A percentile compares a stretch with the other conserved stretches of the same genome.
Conservation (phyloP, 306 rosid genomes). For the Carpinus fangiana region DNA sequence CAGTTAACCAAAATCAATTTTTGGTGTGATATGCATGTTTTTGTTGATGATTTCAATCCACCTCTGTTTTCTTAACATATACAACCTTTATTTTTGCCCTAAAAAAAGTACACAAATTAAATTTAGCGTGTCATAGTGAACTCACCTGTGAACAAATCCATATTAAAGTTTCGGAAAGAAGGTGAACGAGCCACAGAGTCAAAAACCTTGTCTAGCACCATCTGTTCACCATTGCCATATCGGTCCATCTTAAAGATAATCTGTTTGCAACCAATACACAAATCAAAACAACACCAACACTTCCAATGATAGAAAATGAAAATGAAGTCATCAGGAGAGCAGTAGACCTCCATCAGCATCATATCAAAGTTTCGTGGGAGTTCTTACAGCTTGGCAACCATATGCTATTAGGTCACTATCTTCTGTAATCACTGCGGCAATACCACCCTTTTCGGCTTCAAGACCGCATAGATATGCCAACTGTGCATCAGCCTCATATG, state of each 20-base stretch:
- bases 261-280: conserved; percentile 44
- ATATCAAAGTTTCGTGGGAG: conserved; percentile 41
- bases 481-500: conserved; percentile 98
- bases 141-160: conserved; percentile 67
- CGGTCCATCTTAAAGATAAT: conserved; percentile 89
- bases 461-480: conserved; percentile 73
- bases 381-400: conserved; percentile 93
- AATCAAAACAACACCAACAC: conserved; percentile 28
- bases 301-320: conserved; percentile 20
- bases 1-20: neutral
- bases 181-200: conserved; percentile 51
- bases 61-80: neutral
- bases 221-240: conserved; percentile 74
- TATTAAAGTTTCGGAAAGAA: conserved; percentile 65
- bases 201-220: conserved; percentile 62
- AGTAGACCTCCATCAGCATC: conserved; percentile 40
- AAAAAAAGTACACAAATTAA: neutral
- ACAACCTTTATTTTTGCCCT: neutral
- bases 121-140: conserved; percentile 22
- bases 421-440: conserved; percentile 77
- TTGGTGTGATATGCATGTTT: neutral
- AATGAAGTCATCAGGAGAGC: conserved; percentile 29
- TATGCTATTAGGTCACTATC: conserved; percentile 76
- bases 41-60: neutral
- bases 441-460: conserved; percentile 61